Evolutionary conservation across 306 rosid species (phyloP).

Genomic region (Trifolium subterraneum): DNA sequence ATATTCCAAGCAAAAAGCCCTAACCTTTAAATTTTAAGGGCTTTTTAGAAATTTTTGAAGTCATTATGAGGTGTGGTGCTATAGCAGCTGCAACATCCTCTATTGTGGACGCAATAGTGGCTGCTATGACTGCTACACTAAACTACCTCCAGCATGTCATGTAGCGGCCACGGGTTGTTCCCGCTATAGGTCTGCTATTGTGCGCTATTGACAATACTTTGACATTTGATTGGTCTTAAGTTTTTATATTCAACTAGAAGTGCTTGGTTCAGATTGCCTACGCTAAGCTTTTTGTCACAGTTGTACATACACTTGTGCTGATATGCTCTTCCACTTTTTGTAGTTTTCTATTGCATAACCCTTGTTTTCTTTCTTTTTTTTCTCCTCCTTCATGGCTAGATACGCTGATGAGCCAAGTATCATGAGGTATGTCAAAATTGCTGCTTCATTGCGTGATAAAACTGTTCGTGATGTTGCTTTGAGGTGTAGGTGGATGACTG

Average conservation of each 20-base stretch:
- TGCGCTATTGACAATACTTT: not conserved
- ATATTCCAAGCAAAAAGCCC: not conserved
- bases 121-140: not conserved
- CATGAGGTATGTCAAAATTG: constrained; percentile 86
- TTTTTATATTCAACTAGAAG: constrained; percentile 12
- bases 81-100: not conserved
- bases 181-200: not conserved
- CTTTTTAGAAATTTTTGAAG: not conserved
- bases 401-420: constrained; percentile 80
- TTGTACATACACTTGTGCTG: constrained; percentile 23
- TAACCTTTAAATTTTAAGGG: not conserved
- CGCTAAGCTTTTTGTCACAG: constrained; percentile 3
- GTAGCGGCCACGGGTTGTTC: not conserved
- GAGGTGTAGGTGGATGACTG: constrained; percentile 97
- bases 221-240: not conserved
- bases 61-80: not conserved
- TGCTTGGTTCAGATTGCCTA: constrained; percentile 6
- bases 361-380: constrained; percentile 11
- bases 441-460: constrained; percentile 79
- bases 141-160: not conserved
- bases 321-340: constrained; percentile 24
- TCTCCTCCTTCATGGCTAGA: constrained; percentile 47
- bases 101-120: not conserved
- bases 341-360: constrained; percentile 19
- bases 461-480: constrained; percentile 96